phyloP scores from a whole-genome alignment of 768 basidiomycete genomes.

The Sarcomyxa edulis region DNA sequence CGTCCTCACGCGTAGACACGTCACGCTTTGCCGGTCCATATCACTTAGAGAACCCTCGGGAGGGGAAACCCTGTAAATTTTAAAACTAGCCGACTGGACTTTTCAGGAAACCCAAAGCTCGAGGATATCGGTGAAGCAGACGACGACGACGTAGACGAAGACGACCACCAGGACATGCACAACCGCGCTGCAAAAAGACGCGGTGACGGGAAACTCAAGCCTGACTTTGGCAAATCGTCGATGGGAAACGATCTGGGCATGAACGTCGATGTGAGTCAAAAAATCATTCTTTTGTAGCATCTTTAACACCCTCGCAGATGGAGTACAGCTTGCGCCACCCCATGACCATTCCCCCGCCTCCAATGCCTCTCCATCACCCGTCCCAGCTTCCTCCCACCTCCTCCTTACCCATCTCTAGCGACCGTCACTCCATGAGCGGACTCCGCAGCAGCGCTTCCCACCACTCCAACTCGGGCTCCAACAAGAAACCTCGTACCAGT shows the following conservation, averaged over 20 bases:
- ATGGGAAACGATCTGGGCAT: constrained; percentile 2
- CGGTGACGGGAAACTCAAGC: constrained; percentile 26
- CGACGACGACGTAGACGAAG: constrained; percentile 36
- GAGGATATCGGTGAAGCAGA: constrained; percentile 32
- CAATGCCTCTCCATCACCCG: constrained; percentile 21
- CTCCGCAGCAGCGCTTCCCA: too few relatives aligned
- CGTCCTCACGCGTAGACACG: too few relatives aligned
- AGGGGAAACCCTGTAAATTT: too few relatives aligned
- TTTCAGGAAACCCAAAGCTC: constrained; percentile 30
- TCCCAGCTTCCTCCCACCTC: constrained; percentile 14
- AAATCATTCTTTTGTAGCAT: constrained; percentile 9
- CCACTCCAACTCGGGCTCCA: constrained; percentile 14
- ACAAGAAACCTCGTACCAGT: constrained; percentile 18
- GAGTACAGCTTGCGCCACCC: constrained; percentile 10
- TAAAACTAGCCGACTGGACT: too few relatives aligned
- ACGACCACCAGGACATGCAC: constrained; percentile 27
- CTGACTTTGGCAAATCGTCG: constrained; percentile 10
- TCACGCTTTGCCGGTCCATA: too few relatives aligned
- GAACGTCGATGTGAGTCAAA: constrained; percentile 4
- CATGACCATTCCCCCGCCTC: constrained; percentile 23
- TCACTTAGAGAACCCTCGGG: too few relatives aligned
- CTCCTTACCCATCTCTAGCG: constrained; percentile 7
- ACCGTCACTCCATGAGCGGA: constrained; percentile 3
- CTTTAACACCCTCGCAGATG: constrained; percentile 15
- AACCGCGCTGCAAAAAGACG: constrained; percentile 21